Percentiles rank a stretch among this genome's conserved stretches.
Evolutionary conservation across 208 protist genomes (phyloP).

Genomic region (Phytomonas serpens): DNA sequence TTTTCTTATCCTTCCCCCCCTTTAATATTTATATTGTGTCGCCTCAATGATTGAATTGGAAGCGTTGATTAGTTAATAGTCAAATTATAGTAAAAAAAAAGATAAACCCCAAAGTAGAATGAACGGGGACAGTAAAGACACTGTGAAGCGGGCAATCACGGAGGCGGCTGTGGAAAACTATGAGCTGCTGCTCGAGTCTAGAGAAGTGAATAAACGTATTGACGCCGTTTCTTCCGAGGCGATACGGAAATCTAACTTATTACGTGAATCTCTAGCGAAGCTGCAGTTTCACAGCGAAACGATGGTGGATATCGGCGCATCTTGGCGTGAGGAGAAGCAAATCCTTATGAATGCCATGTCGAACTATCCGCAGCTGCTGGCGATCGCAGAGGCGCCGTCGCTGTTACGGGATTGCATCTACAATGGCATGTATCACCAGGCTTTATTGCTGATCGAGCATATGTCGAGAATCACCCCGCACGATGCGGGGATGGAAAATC

Average conservation of each 20-base stretch:
- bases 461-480: constrained; percentile 31
- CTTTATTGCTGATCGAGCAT: constrained; percentile 59
- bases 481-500: constrained; percentile 21
- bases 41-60: too few species aligned
- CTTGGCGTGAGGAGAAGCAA: constrained; percentile 60
- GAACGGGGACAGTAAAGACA: constrained; percentile 18
- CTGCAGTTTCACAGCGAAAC: constrained; percentile 41
- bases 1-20: background rate
- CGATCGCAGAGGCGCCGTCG: constrained; percentile 56
- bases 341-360: constrained; percentile 32
- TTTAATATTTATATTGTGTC: background rate
- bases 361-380: constrained; percentile 58
- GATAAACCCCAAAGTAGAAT: constrained; percentile 1
- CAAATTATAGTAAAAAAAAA: constrained; percentile 3
- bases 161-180: constrained; percentile 63
- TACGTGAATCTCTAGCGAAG: constrained; percentile 36
- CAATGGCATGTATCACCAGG: constrained; percentile 76
- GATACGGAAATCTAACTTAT: constrained; percentile 24
- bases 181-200: constrained; percentile 42
- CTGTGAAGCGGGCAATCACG: constrained; percentile 44
- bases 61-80: background rate
- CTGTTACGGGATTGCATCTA: constrained; percentile 60
- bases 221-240: constrained; percentile 24
- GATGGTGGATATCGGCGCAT: constrained; percentile 28
- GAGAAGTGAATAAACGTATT: constrained; percentile 40